phyloP scores from a whole-genome alignment of 768 basidiomycete species.

The Chalciporus sphaerocephalus region DNA sequence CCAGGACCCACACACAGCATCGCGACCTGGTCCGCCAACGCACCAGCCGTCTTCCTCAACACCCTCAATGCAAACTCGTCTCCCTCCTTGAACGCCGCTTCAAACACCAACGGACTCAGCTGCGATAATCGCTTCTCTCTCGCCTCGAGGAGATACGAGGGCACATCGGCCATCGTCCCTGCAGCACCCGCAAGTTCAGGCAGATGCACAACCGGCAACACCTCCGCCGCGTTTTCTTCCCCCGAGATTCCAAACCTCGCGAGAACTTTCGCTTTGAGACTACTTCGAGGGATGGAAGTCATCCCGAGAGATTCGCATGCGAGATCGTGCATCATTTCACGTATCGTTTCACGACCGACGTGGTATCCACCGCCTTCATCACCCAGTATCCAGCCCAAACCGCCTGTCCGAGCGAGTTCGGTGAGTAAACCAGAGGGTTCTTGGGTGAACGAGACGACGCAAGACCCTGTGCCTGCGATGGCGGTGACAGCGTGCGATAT shows the following conservation, averaged over 20 bases:
- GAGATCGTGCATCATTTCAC: constrained; percentile 56
- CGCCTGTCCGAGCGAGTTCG: constrained; percentile 68
- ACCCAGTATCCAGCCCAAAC: constrained; percentile 82
- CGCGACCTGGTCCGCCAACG: constrained; percentile 57
- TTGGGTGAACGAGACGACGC: constrained; percentile 60
- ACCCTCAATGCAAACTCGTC: constrained; percentile 65
- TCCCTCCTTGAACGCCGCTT: constrained; percentile 62
- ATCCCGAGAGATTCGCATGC: constrained; percentile 45
- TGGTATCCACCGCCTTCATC: constrained; percentile 83
- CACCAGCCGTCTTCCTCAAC: constrained; percentile 46
- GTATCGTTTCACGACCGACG: constrained; percentile 71
- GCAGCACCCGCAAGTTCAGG: constrained; percentile 45
- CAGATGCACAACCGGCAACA: constrained; percentile 60
- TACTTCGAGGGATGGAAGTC: constrained; percentile 14
- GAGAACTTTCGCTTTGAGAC: constrained; percentile 47
- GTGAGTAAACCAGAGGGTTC: constrained; percentile 38
- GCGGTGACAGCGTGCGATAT: constrained; percentile 62
- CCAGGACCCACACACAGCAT: constrained; percentile 40
- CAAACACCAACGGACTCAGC: constrained; percentile 73
- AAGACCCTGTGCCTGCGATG: constrained; percentile 81
- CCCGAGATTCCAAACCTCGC: constrained; percentile 50
- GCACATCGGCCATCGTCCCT: constrained; percentile 11
- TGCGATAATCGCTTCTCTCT: constrained; percentile 74
- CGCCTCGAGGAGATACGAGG: constrained; percentile 31
- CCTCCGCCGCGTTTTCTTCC: constrained; percentile 47